Percentiles rank a stretch among this genome's conserved stretches.
Evolutionary conservation across 2,329 filamentous ascomycete genomes (phyloP).

Genomic region (Fusarium paranaense): DNA sequence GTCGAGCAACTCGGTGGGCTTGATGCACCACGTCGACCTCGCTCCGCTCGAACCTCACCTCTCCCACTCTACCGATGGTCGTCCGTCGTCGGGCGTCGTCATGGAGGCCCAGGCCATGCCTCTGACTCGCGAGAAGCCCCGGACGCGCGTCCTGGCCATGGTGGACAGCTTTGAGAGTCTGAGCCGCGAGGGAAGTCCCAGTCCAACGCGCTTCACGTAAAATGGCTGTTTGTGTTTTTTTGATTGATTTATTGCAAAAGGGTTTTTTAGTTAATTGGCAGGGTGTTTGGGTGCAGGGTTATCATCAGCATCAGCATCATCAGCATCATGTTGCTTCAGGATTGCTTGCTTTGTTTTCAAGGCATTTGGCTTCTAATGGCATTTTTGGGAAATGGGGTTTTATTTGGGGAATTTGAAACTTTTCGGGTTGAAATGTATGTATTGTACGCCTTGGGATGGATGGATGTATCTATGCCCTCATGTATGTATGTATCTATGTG

Average conservation of each 20-base stretch:
- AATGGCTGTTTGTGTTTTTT: neutral
- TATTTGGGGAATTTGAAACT: constrained; percentile 10
- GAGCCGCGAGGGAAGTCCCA: constrained; percentile 57
- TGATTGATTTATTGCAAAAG: neutral
- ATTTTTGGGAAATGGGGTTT: constrained; percentile 14
- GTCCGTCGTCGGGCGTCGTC: constrained; percentile 49
- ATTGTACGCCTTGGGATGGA: constrained; percentile 6
- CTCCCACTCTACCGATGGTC: constrained; percentile 47
- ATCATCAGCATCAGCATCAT: neutral
- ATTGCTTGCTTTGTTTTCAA: neutral
- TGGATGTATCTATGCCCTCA: constrained; percentile 22
- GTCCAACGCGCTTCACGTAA: constrained; percentile 46
- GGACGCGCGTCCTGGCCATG: constrained; percentile 65
- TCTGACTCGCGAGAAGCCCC: constrained; percentile 51
- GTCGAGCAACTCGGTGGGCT: constrained; percentile 30
- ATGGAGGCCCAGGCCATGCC: constrained; percentile 62
- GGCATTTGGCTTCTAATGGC: constrained; percentile 11
- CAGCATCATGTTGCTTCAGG: constrained; percentile 11
- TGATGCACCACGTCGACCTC: constrained; percentile 38
- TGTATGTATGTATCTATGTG: constrained; percentile 14
- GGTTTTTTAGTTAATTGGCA: constrained; percentile 20
- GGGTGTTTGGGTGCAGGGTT: constrained; percentile 33
- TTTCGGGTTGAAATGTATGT: constrained; percentile 7
- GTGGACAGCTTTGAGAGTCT: constrained; percentile 65
- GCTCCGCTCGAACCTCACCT: constrained; percentile 34